Base-by-base conservation (phyloP, 805 yeast species). In the Candida ulmi region DNA sequence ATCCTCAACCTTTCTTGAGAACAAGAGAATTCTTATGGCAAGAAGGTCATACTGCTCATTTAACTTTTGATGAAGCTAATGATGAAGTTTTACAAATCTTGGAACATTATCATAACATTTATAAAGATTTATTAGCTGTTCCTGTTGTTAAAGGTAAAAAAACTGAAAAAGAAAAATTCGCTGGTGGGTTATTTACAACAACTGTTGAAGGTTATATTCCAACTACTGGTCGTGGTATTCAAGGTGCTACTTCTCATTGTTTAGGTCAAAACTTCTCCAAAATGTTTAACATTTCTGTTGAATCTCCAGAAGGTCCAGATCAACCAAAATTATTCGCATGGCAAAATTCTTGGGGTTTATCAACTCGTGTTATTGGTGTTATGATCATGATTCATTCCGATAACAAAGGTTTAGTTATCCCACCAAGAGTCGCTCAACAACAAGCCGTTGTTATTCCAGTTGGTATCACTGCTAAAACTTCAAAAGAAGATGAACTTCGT, bases 21-120 rank as follows among this genome's bases (percentile, higher is more conserved):
- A 95, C 99, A 12, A 84, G 99, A 71, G 99, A 93, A 69, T 93
- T 93, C 70, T 74, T 93, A 65, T 93, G 99, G 99, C 99, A 93
- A 71, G 99, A 93, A 71, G 99, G 99, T 55, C 99, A 93, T 72
- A 93, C 99, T 37, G 99, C 96, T 40, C 96, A 87, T 64, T 75
- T 95, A 59, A 84, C 95, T 41, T 65, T 71, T 48, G 86, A 80
- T 45, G 93, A 77, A 45, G 96, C 99, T 25, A 73, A 75, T 44
- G 70, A 70, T 43, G 98, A 93, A 70, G 98, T 91, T 25, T 60
- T 76, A 54, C 82, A 82, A 63, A 91, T 95, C 58, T 78, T 90
- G 61, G 93, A 86, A 47, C 80, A 77, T 67, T 93, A 93, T 65
- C 82, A 83, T 45, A 78, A 80, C 47, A 74, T 93, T 45, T 93